Base-by-base conservation (phyloP, 2,329 filamentous ascomycete species). In the Aspergillus sp. region DNA sequence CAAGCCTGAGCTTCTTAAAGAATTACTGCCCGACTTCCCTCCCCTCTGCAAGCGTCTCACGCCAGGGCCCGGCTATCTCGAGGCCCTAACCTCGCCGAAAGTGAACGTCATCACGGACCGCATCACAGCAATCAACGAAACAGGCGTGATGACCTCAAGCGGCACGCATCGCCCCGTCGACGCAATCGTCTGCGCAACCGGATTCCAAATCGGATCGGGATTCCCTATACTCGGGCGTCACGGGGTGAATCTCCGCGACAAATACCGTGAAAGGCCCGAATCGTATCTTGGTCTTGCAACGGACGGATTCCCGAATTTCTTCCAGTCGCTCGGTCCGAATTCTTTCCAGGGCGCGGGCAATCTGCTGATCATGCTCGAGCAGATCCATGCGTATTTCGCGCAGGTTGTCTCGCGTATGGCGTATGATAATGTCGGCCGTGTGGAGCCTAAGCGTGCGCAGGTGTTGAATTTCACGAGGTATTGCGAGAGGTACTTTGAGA, bases 361-460 rank as follows among this genome's bases (percentile, higher is more conserved):
- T 6, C 53, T 55, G 12, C 44, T 50, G 4, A 55, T 55, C 36
- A 55, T 48, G 52, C 20, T 48, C 15, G 52, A 55, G 32, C 52
- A 48, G 26, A 48, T 48, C 12, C 52, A 55, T 26, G 6, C 20
- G 7, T 55, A 55, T 9, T n/a, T 55, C n/a, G 52, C 42, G 5
- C 30, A 55, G 43, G 17, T 55, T 2, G 11, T 44, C 12, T 39
- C 12, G 4, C 26, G 34, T 7, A 49, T 55, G 53, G 53, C 53
- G 3, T 49, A 41, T 18, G 53, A 39, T 2, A 55, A 55, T 41
- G 15, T 48, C 3, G 52, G 52, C 3, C 4, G 15, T 3, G 41
- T 55, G 24, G 52, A 55, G 17, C 52, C 52, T 4, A 55, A 34
- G 43, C 24, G 22, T 4, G 45, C 11, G 13, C 52, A 41, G 20